Evolutionary conservation across 306 rosid genomes (phyloP).

Genomic region (Lathyrus tuberosus): DNA sequence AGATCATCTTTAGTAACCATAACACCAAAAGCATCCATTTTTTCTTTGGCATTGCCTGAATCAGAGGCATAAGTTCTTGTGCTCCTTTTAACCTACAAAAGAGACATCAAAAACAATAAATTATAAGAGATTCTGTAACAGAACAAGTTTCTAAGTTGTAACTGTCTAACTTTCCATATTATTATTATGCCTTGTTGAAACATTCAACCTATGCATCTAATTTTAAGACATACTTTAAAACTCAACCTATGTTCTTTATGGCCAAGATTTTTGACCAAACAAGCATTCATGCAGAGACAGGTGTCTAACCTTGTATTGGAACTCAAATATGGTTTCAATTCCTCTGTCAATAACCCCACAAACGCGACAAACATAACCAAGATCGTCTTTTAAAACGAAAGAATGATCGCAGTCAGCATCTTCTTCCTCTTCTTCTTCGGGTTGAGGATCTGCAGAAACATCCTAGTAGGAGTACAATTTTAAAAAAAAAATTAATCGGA

Average conservation of each 20-base stretch:
- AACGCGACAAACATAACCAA: slow-evolving; percentile 89
- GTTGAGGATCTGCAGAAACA: slow-evolving; percentile 47
- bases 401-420: slow-evolving; percentile 83
- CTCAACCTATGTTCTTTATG: neutral
- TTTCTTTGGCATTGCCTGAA: slow-evolving; percentile 57
- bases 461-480: slow-evolving; percentile 53
- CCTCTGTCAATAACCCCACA: slow-evolving; percentile 79
- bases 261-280: slow-evolving; percentile 12
- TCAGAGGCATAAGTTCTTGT: slow-evolving; percentile 72
- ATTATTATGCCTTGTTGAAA: slow-evolving; percentile 23
- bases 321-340: slow-evolving; percentile 89
- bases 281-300: slow-evolving; percentile 15
- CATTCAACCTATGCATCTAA: slow-evolving; percentile 23
- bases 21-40: slow-evolving; percentile 53
- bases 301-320: slow-evolving; percentile 61
- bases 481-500: slow-evolving; percentile 34
- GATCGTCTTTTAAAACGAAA: slow-evolving; percentile 84
- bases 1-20: slow-evolving; percentile 56
- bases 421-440: slow-evolving; percentile 46
- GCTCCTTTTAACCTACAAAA: slow-evolving; percentile 65
- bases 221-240: slow-evolving; percentile 16
- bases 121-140: slow-evolving; percentile 1
- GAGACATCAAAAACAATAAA: slow-evolving; percentile 6
- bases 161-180: slow-evolving; percentile 16
- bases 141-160: neutral